Base-by-base conservation (phyloP, 1,284 basidiomycete species). In the Malassezia pachydermatis region DNA sequence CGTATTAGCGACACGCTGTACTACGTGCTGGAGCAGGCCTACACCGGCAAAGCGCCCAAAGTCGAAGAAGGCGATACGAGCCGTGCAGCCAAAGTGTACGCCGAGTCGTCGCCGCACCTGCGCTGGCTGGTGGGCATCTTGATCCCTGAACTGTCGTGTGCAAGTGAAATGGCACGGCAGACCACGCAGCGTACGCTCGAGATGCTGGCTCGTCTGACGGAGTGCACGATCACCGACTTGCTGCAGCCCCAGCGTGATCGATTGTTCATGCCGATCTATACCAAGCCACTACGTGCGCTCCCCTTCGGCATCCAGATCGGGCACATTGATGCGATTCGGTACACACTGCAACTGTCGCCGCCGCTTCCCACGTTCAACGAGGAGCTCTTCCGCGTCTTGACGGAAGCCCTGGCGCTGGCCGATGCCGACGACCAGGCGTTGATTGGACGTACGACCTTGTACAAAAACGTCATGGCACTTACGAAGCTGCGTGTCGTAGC, bases 241-340 rank as follows among this genome's bases (percentile, higher is more conserved):
- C 77, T 98, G 39, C 75, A 81, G 60, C 84, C 86, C 2, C 87
- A 90, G 60, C 84, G 88, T 41, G 85, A 88, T 51, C 83, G 89
- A 13, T 81, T 96, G 69, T 77, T 96, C 41, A 80, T 81, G 16
- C 83, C 84, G 1, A 92, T 99, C 63, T 98, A 88, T 75, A 86
- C 85, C 22, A 98, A 98, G 71, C 94, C 94, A 16, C 78, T 99
- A n/a, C 80, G 94, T 47, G 94, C 94, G 0, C 78, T 99, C 16
- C 89, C 90, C 1, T 92, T 96, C 69, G 80, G 85, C 13, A 88
- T 92, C 72, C 94, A 99, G 73, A 95, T 98, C 49, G 94, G 90
- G 25, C 89, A 96, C 79, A 90, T 99, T 50, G 94, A 98, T 67
- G 89, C 89, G 10, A 82, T 99, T 54, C 86, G 90, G 16, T 99